Evolutionary conservation across 768 basidiomycete genomes (phyloP).

Genomic region (Tephrocybe sp.): DNA sequence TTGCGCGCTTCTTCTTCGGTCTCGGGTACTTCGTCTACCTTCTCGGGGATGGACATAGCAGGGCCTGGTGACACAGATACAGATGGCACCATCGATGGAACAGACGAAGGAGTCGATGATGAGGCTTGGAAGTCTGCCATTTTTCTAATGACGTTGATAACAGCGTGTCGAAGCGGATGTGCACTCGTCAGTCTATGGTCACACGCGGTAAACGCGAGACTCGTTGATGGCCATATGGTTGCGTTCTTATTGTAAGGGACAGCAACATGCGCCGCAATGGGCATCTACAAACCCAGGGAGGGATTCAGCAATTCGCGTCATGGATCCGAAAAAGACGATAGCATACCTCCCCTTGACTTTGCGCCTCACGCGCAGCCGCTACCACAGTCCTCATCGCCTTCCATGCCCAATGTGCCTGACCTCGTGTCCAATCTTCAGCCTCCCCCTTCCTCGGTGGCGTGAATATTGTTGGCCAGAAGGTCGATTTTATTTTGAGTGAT

Average conservation of each 20-base stretch:
- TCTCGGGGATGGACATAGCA: neutral
- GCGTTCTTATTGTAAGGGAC: slow-evolving; percentile 40
- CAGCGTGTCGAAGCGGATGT: slow-evolving; percentile 87
- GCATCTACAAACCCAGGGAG: slow-evolving; percentile 48
- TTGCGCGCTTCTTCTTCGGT: slow-evolving; percentile 40
- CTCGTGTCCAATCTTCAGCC: slow-evolving; percentile 63
- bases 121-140: slow-evolving; percentile 57
- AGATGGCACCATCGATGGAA: neutral
- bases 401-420: slow-evolving; percentile 72
- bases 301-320: slow-evolving; percentile 1
- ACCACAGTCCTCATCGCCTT: slow-evolving; percentile 60
- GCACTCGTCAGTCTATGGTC: slow-evolving; percentile 69
- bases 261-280: slow-evolving; percentile 74
- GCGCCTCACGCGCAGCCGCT: slow-evolving; percentile 47
- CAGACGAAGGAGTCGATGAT: slow-evolving; percentile 18
- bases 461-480: slow-evolving; percentile 86
- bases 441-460: slow-evolving; percentile 70
- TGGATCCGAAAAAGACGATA: neutral
- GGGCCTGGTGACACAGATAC: neutral
- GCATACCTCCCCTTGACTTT: slow-evolving; percentile 58
- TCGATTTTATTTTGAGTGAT: slow-evolving; percentile 65
- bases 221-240: slow-evolving; percentile 4
- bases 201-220: slow-evolving; percentile 47
- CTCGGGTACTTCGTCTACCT: slow-evolving; percentile 8
- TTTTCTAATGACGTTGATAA: slow-evolving; percentile 70